Conservation (phyloP, 208 protist species). For the Trypanosoma congolense region DNA sequence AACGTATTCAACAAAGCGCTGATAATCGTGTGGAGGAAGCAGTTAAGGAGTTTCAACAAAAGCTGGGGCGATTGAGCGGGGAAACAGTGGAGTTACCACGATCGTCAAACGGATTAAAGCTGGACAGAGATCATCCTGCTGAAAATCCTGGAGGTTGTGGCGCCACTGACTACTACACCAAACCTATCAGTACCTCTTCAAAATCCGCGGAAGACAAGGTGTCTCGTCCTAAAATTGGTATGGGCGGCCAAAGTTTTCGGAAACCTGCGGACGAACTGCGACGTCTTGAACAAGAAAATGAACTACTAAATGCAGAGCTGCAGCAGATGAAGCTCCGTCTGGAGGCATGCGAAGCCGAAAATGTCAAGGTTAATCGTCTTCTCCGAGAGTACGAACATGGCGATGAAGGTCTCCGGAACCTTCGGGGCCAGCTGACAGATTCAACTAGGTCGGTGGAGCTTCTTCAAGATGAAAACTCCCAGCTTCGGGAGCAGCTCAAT, state of each 20-base stretch:
- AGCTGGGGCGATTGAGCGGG: conserved; percentile 37
- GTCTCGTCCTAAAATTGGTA: conserved; percentile 1
- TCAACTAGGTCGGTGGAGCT: conserved; percentile 54
- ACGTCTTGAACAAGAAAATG: conserved; percentile 65
- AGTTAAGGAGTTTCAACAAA: conserved; percentile 37
- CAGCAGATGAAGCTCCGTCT: conserved; percentile 62
- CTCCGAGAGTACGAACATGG: conserved; percentile 74
- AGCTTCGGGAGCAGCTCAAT: conserved; percentile 76
- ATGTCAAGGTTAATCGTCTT: conserved; percentile 41
- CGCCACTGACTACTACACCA: no score
- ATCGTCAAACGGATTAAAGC: no score
- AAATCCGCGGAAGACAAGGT: not conserved
- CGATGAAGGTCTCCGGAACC: conserved; percentile 61
- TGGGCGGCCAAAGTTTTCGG: conserved; percentile 1
- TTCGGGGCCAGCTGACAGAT: conserved; percentile 56
- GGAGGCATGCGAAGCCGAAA: conserved; percentile 65
- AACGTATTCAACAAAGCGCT: conserved; percentile 28
- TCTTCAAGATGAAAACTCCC: conserved; percentile 70
- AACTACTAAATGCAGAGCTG: conserved; percentile 58
- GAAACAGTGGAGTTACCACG: no score
- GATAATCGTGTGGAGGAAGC: conserved; percentile 46
- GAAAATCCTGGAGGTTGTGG: no score
- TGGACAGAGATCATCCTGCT: no score
- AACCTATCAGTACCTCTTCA: conserved; percentile 33
- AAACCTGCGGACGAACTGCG: conserved; percentile 16